Evolutionary conservation across 257 asterid species (phyloP).

Genomic region (Jacaranda mimosifolia): DNA sequence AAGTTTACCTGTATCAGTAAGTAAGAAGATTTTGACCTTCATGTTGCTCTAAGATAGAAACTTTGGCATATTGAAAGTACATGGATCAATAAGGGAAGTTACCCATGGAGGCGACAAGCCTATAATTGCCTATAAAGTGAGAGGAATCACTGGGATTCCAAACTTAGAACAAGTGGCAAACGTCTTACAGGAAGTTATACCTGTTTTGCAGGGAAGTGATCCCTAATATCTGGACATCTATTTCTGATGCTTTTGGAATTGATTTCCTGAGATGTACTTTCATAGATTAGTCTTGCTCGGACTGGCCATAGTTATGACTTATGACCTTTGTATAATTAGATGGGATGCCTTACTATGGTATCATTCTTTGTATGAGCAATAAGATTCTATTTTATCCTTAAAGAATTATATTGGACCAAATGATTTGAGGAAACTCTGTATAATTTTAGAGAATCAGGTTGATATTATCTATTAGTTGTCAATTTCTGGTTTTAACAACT

Average conservation of each 20-base stretch:
- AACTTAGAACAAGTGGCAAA: neutral
- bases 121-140: too few relatives aligned
- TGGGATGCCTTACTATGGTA: neutral
- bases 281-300: neutral
- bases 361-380: neutral
- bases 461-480: neutral
- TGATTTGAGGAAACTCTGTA: slow-evolving; percentile 3
- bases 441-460: neutral
- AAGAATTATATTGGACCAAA: neutral
- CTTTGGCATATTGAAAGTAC: too few relatives aligned
- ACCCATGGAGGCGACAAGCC: too few relatives aligned
- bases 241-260: neutral
- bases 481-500: neutral
- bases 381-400: neutral
- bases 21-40: too few relatives aligned
- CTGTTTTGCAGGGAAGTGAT: neutral
- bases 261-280: neutral
- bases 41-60: too few relatives aligned
- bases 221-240: too few relatives aligned
- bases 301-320: neutral
- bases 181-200: neutral
- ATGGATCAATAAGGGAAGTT: too few relatives aligned
- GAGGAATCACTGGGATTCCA: too few relatives aligned
- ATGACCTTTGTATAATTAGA: neutral
- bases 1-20: too few relatives aligned